These are phyloP conservation scores for Fusarium mundagurra DNA, from an alignment of 2,329 filamentous ascomycete species.

Conservation along the genomic window DNA sequence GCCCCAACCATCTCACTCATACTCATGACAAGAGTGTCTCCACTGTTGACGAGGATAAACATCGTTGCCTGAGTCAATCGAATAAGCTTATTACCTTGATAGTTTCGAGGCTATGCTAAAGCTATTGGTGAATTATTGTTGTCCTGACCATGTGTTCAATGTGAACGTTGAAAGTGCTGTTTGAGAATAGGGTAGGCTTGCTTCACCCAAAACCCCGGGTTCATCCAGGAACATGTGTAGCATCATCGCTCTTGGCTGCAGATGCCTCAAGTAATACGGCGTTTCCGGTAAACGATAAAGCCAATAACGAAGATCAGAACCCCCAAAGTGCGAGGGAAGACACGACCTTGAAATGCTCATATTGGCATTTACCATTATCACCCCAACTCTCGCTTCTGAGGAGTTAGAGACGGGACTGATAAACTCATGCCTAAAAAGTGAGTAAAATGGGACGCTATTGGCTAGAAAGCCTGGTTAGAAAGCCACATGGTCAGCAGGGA, in stretches of 20 bases:
- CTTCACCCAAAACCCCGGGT: not conserved
- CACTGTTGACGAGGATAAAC: not conserved
- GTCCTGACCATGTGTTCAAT: not conserved
- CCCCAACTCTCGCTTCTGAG: not conserved
- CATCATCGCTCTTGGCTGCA: not conserved
- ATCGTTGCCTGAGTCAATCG: not conserved
- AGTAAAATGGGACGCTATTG: not conserved
- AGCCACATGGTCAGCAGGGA: not conserved
- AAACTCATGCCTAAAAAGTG: not conserved
- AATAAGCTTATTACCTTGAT: not conserved
- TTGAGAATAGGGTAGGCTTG: not conserved
- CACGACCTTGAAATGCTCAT: conserved; percentile 1
- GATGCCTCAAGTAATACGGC: not conserved
- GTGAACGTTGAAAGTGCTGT: not conserved
- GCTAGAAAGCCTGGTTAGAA: not conserved
- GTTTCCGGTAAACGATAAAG: not conserved
- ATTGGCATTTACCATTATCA: not conserved
- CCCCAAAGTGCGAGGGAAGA: not conserved
- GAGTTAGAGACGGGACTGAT: not conserved
- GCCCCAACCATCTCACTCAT: not conserved
- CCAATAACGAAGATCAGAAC: no score
- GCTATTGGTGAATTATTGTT: not conserved
- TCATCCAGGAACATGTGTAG: not conserved
- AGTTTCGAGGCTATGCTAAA: not conserved
- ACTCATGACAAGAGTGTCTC: not conserved